Conservation (phyloP, 768 basidiomycete species). For the Podaxis mareebaensis region DNA sequence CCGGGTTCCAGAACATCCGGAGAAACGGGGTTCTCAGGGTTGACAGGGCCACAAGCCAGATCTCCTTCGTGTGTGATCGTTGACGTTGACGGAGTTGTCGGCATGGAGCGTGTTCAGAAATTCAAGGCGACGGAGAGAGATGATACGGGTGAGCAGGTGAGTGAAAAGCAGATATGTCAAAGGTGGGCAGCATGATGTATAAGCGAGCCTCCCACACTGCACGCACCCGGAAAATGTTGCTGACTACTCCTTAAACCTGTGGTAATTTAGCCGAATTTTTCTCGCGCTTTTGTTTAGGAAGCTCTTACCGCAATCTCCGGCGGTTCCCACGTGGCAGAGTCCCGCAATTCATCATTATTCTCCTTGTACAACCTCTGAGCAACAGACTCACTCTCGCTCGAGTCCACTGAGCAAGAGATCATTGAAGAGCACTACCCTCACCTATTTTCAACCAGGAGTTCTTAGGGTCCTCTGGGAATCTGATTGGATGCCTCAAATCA, state of each 20-base stretch:
- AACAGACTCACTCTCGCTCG: too few relatives aligned
- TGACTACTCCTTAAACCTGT: neutral
- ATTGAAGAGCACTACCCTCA: too few relatives aligned
- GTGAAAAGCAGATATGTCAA: neutral
- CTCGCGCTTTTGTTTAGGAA: neutral
- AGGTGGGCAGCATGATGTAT: neutral
- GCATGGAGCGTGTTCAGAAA: neutral
- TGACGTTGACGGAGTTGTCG: neutral
- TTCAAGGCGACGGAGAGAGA: neutral
- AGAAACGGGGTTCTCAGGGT: slow-evolving; percentile 17
- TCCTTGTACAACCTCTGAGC: too few relatives aligned
- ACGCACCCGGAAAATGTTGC: neutral
- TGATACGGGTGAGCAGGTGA: neutral
- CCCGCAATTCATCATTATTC: neutral
- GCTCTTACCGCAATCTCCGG: neutral
- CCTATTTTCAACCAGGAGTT: too few relatives aligned
- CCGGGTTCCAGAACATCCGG: slow-evolving; percentile 38
- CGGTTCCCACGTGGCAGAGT: neutral
- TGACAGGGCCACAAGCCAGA: neutral
- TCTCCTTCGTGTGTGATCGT: neutral
- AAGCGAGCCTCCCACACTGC: neutral
- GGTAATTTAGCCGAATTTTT: neutral
- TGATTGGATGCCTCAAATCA: too few relatives aligned
- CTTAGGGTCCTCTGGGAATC: too few relatives aligned
- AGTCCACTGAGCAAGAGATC: too few relatives aligned